Conservation (phyloP, 208 protist species). For the Trypanosoma conorhini region DNA sequence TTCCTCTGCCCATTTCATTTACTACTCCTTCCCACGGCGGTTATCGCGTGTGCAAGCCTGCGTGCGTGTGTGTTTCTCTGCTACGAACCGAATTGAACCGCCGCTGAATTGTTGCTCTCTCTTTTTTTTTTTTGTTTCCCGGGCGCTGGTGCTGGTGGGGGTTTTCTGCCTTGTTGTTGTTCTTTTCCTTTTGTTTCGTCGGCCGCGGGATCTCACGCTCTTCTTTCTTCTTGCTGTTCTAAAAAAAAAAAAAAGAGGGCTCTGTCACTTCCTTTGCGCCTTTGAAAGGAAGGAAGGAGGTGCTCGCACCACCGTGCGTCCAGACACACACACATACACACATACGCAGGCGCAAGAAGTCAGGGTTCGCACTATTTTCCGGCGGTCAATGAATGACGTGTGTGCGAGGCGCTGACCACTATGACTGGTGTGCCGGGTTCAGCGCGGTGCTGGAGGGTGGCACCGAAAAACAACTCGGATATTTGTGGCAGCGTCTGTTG, state of each 20-base stretch:
- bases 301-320: no score
- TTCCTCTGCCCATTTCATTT: neutral
- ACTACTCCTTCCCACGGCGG: neutral
- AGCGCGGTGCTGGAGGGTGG: slow-evolving; percentile 37
- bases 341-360: neutral
- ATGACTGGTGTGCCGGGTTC: slow-evolving; percentile 38
- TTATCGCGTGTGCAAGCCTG: neutral
- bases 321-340: neutral
- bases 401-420: slow-evolving; percentile 7
- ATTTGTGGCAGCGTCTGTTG: slow-evolving; percentile 48
- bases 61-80: neutral
- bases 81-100: neutral
- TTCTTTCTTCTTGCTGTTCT: slow-evolving; percentile 26
- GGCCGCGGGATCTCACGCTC: slow-evolving; percentile 8
- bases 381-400: slow-evolving; percentile 30
- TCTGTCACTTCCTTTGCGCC: neutral
- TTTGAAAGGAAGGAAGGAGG: neutral
- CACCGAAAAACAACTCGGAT: slow-evolving; percentile 46
- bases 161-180: slow-evolving; percentile 16
- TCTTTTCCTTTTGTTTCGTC: slow-evolving; percentile 3
- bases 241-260: slow-evolving; percentile 1
- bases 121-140: neutral
- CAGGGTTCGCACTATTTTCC: neutral
- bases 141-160: neutral
- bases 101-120: neutral